Evolutionary conservation across 176 grass and related monocot species (phyloP), one percentile per base, ranked within the genome.

Genomic region (Carex cristatella): DNA sequence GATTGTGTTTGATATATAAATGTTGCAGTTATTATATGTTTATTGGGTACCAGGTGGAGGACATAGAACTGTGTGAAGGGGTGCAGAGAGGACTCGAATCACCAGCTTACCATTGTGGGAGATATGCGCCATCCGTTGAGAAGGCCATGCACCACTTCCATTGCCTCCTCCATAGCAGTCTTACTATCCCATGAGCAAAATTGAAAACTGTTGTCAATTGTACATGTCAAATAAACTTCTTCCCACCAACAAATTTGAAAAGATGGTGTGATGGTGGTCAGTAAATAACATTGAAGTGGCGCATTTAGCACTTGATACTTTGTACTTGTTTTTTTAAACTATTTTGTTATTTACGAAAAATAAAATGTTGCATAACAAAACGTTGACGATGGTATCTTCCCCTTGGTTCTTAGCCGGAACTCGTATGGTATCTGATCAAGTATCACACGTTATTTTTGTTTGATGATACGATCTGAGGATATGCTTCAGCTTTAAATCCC

Each of bases 71-170:
- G 30, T 98, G 95, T 4, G 93, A 98, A 84, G 95, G 95, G 82
- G 93, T 95, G 82, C 95, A 98, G 78, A 90, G 81, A 1, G 91
- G 95, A 57, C 60, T 95, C 12, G 95, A 85, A 73, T 98, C 95
- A 13, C 93, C 91, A 5, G 91, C 87, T 48, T 98, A 98, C 13
- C 18, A 83, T 32, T 84, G 86, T 33, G 95, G 93, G 27, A 92
- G 93, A 79, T 98, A 98, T 0, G 88, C 88, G 0, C 95, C 95
- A 1, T 88, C 88, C 0, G 95, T 95, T 19, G 95, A 98, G 86
- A 95, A 90, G 93, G 95, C 93, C 56, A 95, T 98, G 95, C 95
- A 98, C 65, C 95, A 98, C 54, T 98, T 98, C 80, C 95, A 98
- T 79, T 85, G 89, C 75, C 91, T 92, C 42, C 83, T 92, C 10